These are phyloP conservation scores for Xerocomus minutiporus DNA, from an alignment of 1,284 basidiomycete genomes.

Conservation along the genomic window DNA sequence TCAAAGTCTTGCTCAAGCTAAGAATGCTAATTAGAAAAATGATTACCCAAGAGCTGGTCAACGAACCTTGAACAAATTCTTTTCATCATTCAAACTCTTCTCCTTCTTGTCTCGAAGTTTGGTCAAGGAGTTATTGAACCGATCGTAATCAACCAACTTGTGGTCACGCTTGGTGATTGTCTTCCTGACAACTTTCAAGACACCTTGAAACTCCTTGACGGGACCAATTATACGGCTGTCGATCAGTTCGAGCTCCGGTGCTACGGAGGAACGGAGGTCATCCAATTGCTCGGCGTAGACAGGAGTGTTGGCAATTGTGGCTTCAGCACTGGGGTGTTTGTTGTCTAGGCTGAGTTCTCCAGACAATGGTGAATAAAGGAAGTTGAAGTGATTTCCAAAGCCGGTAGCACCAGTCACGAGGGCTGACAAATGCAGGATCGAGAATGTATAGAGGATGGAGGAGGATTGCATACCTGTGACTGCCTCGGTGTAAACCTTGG, in stretches of 20 bases:
- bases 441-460: conserved; percentile 2
- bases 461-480: conserved; percentile 57
- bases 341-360: conserved; percentile 79
- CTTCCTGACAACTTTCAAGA: conserved; percentile 90
- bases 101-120: conserved; percentile 98
- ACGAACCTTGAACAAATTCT: conserved; percentile 87
- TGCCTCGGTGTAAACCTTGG: conserved; percentile 81
- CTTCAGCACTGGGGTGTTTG: conserved; percentile 73
- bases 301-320: conserved; percentile 75
- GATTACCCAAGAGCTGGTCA: background rate
- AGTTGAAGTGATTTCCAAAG: conserved; percentile 74
- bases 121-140: conserved; percentile 91
- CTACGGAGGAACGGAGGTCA: conserved; percentile 74
- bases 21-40: conserved; percentile 3
- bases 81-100: conserved; percentile 89
- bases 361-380: conserved; percentile 76
- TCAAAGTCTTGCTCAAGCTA: conserved; percentile 99
- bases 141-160: conserved; percentile 95
- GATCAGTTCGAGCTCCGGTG: conserved; percentile 94
- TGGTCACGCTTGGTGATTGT: conserved; percentile 95
- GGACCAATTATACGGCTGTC: conserved; percentile 84
- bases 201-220: conserved; percentile 81
- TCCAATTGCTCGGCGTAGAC: conserved; percentile 73
- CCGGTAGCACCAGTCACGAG: conserved; percentile 77
- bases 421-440: conserved; percentile 40